Base-by-base conservation (phyloP, 1,284 basidiomycete species). In the Papiliotrema terrestris region DNA sequence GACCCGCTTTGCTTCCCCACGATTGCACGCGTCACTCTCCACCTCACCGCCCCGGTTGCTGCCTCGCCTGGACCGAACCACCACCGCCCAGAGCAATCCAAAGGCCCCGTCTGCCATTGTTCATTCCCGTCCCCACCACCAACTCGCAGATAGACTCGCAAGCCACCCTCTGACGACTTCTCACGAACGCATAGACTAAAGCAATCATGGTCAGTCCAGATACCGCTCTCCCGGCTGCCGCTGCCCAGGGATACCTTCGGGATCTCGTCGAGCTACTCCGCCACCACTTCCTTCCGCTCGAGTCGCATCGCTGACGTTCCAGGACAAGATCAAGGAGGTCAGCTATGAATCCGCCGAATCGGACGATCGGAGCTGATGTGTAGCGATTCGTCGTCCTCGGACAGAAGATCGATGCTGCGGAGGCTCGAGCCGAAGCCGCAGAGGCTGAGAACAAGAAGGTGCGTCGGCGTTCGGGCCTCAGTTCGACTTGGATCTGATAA, bases 361-460 rank as follows among this genome's bases (percentile, higher is more conserved):
- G 22, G 15, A 23, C 2, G 19, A 39, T 26, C 26, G 15, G 13
- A 38, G 38, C 15, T 45, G 45, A 8, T 8, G n/a, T 19, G 36
- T 52, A 83, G 81, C 79, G 81, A 73, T 79, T 83, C 70, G 78
- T 78, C 69, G 75, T 81, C 55, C 79, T 98, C 69, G 91, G 93
- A 63, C 74, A 78, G 50, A 95, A 98, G 81, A 92, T 91, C 52
- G 95, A 98, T 77, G 76, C 77, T 54, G 89, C 91, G 43, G 79
- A 86, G 56, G 74, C 78, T 38, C 87, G 91, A 55, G 92, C 91
- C 41, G 91, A 94, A 69, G 81, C 76, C 9, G 88, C 91, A n/a
- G 92, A 96, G 75, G 80, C 80, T 8, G 87, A 90, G 81, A 84
- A 84, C 82, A 96, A 95, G 84, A 82, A 83, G 68, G 75, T 73